Evolutionary conservation across 2,329 filamentous ascomycete species (phyloP), one percentile per base, ranked within the genome.

Genomic region (Pseudopithomyces chartarum): DNA sequence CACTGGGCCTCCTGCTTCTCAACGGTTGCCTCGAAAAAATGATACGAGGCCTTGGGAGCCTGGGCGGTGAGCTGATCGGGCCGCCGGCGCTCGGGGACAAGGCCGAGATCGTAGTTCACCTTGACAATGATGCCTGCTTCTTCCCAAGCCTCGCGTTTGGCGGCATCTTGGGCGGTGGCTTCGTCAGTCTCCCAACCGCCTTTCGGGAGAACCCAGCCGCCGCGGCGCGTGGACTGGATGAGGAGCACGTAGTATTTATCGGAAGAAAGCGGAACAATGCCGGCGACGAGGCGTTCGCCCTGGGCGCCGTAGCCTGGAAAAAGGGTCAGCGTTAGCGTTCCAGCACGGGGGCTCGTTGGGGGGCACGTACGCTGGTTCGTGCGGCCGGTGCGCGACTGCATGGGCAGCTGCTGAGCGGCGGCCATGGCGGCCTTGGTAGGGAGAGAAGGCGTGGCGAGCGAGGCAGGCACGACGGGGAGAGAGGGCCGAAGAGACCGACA

Each of bases 161-260:
- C 87, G 54, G 95, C 95, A 55, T 95, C 91, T 74, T 94, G 86
- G 60, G 90, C 87, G 61, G 91, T 95, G 60, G 88, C 86, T 79
- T 99, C 95, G 77, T 99, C 95, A 33, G 87, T 89, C 78, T 99
- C 95, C 93, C 95, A 99, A 58, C 95, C 95, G 73, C 95, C 95
- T 77, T 99, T 99, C 58, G 95, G 95, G 57, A 99, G 84, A 42
- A 99, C 95, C 95, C 95, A 99, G 69, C 91, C 91, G 76, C 91
- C 91, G 69, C 92, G 89, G 63, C 91, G 87, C 51, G 91, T 94
- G 53, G 92, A 97, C 80, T 97, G 92, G 69, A 98, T 97, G 66
- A 99, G 84, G 66, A 99, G 84, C 59, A 99, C 94, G 76, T 90
- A 89, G 68, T 87, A 88, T 76, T 91, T 94, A 80, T 97, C 93